Percentiles rank a stretch among this genome's conserved stretches.
phyloP scores from a whole-genome alignment of 768 basidiomycete genomes.

The Psilocybe azurescens region DNA sequence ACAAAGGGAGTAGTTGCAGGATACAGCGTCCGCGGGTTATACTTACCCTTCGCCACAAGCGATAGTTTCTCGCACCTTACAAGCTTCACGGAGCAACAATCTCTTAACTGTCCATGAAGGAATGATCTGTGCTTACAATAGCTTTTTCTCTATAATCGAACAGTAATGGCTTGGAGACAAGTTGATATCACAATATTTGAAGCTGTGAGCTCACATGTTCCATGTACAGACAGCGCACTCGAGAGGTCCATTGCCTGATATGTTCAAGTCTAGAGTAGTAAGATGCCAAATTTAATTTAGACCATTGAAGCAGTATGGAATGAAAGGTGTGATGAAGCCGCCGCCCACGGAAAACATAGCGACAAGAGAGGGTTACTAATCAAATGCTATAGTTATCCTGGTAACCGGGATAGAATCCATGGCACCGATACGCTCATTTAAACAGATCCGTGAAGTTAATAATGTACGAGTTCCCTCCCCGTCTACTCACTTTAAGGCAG shows the following conservation, averaged over 20 bases:
- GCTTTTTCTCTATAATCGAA: neutral
- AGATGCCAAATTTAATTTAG: neutral
- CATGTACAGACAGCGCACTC: neutral
- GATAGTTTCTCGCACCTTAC: neutral
- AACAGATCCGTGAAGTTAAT: constrained; percentile 9
- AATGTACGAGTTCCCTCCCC: neutral
- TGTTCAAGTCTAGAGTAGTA: constrained; percentile 29
- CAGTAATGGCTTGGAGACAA: neutral
- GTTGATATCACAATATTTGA: neutral
- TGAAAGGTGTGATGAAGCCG: neutral
- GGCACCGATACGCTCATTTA: constrained; percentile 14
- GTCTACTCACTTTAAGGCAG: constrained; percentile 5
- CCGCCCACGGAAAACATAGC: neutral
- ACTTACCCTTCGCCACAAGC: neutral
- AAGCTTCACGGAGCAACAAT: neutral
- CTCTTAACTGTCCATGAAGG: neutral
- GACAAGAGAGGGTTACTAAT: constrained; percentile 4
- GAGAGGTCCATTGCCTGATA: constrained; percentile 27
- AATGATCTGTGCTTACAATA: neutral
- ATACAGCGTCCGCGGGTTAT: neutral
- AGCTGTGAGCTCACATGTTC: no score
- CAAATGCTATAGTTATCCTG: constrained; percentile 14
- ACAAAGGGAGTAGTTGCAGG: neutral
- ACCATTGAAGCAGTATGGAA: neutral
- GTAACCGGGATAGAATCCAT: constrained; percentile 18